Percentiles rank a stretch among this genome's conserved stretches.
phyloP scores from a whole-genome alignment of 495 filamentous ascomycete genomes.

The Poronia punctata region DNA sequence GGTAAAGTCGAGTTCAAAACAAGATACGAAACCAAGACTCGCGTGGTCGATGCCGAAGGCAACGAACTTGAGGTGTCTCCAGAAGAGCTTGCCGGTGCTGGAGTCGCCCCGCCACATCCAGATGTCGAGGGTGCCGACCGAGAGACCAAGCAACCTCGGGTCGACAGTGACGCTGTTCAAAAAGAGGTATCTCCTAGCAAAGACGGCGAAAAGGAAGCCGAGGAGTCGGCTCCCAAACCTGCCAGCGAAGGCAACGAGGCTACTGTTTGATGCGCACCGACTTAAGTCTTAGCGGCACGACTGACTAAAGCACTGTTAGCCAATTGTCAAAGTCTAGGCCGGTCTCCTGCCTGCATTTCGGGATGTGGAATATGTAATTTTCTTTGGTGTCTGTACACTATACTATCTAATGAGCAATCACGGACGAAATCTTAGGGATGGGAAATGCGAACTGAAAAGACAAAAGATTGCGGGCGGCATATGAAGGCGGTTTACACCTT shows the following conservation, averaged over 20 bases:
- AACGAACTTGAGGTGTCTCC: constrained; percentile 54
- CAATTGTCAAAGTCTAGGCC: not conserved
- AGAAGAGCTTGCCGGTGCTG: constrained; percentile 21
- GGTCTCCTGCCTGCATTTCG: constrained; percentile 2
- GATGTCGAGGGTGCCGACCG: constrained; percentile 70
- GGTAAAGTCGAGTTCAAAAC: constrained; percentile 95
- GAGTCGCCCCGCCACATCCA: constrained; percentile 72
- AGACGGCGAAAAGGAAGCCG: constrained; percentile 54
- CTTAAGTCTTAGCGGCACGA: not conserved
- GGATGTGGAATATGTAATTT: not conserved
- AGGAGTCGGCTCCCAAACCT: constrained; percentile 56
- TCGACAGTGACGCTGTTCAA: constrained; percentile 35
- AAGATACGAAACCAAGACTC: constrained; percentile 83
- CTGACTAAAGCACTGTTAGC: no score
- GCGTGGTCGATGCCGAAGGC: constrained; percentile 68
- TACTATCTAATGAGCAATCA: constrained; percentile 10
- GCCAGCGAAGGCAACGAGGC: constrained; percentile 73
- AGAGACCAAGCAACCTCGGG: constrained; percentile 45
- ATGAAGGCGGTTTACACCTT: not conserved
- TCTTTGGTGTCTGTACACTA: constrained; percentile 7
- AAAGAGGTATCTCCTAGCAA: constrained; percentile 51
- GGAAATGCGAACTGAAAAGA: constrained; percentile 1
- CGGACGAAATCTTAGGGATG: constrained; percentile 1
- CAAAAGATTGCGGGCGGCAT: not conserved
- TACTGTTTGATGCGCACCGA: constrained; percentile 17